phyloP scores from a whole-genome alignment of 2,329 filamentous ascomycete species.

The Rachicladosporium sp. region DNA sequence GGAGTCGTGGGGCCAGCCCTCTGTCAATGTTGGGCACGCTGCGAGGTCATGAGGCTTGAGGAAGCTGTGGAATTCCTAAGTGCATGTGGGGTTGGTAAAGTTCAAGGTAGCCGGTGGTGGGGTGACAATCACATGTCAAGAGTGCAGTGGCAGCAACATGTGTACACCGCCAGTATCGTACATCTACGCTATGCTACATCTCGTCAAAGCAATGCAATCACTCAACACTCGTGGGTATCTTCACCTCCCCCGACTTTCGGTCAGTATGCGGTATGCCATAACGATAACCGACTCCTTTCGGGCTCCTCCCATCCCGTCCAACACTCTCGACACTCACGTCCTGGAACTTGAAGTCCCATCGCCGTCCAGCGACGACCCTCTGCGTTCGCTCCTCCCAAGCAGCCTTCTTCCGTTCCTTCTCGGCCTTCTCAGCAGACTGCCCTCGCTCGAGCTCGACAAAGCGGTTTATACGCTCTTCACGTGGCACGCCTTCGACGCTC shows the following conservation, averaged over 20 bases:
- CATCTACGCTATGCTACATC: too few relatives aligned
- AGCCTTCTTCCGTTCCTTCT: slow-evolving; percentile 27
- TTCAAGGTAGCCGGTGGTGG: too few relatives aligned
- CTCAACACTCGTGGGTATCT: slow-evolving; percentile 50
- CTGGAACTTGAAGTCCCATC: slow-evolving; percentile 50
- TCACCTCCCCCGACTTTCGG: slow-evolving; percentile 49
- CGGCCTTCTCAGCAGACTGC: slow-evolving; percentile 28
- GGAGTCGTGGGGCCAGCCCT: too few relatives aligned
- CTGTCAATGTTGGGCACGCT: too few relatives aligned
- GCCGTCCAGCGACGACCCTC: slow-evolving; percentile 33
- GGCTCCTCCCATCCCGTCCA: slow-evolving; percentile 42
- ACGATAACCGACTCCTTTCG: slow-evolving; percentile 42
- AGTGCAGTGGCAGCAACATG: too few relatives aligned
- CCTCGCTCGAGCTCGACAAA: slow-evolving; percentile 9
- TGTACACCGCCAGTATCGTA: too few relatives aligned
- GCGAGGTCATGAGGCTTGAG: too few relatives aligned
- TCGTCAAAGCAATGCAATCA: slow-evolving; percentile 7
- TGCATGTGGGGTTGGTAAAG: too few relatives aligned
- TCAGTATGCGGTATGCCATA: slow-evolving; percentile 53
- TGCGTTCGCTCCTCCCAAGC: slow-evolving; percentile 32
- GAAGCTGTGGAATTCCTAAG: too few relatives aligned
- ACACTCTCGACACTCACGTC: slow-evolving; percentile 45
- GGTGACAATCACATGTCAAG: too few relatives aligned
- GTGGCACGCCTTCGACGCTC: slow-evolving; percentile 23
- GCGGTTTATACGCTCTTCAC: slow-evolving; percentile 29